These are phyloP conservation scores for Azolla pinnata DNA, from an alignment of 75 land plant species.

Conservation along the genomic window DNA sequence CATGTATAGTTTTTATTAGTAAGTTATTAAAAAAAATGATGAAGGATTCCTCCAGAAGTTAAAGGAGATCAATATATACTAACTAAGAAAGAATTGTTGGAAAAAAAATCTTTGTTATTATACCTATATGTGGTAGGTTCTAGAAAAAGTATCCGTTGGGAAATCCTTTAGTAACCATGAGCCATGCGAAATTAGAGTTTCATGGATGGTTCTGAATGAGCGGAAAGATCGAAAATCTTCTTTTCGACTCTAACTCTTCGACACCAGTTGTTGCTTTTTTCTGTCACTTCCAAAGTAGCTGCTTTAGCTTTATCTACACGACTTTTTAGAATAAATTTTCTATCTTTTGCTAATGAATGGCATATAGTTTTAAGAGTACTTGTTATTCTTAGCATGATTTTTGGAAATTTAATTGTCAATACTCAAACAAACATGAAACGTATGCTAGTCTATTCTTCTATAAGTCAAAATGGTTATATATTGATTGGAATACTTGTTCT, in stretches of 20 bases:
- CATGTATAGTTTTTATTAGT: no score
- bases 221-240: not conserved
- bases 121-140: not conserved
- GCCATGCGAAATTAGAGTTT: not conserved
- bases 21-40: no score
- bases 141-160: not conserved
- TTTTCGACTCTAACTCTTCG: conserved; percentile 1
- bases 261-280: conserved; percentile 5
- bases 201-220: not conserved
- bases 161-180: not conserved
- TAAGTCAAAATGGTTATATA: conserved; percentile 12
- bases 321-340: conserved; percentile 1
- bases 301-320: conserved; percentile 4
- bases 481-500: not conserved
- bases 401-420: conserved; percentile 3
- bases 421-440: conserved; percentile 14
- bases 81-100: no score
- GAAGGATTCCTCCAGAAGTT: no score
- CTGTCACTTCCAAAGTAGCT: conserved; percentile 6
- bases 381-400: conserved; percentile 11
- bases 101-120: no score
- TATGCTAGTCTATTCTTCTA: conserved; percentile 14
- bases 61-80: no score
- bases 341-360: conserved; percentile 7
- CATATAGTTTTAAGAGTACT: conserved; percentile 7